A percentile compares a stretch with the other conserved stretches of the same genome.
Evolutionary conservation across 2,329 filamentous ascomycete genomes (phyloP).

Genomic region (Fusarium siculi): DNA sequence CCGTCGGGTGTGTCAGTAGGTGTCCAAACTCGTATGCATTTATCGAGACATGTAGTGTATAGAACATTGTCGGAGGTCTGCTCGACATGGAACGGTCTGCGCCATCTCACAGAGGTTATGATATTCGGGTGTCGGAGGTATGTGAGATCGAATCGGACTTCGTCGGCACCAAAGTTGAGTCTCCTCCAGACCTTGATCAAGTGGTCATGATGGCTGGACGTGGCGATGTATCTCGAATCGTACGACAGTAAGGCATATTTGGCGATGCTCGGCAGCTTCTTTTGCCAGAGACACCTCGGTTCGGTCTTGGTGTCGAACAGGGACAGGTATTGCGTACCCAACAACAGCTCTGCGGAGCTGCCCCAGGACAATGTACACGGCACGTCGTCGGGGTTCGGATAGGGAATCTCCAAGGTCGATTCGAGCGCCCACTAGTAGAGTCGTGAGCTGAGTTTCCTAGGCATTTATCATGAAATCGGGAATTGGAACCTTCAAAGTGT

Average conservation of each 20-base stretch:
- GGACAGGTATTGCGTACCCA: slow-evolving; percentile 75
- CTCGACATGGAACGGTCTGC: slow-evolving; percentile 78
- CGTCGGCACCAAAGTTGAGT: slow-evolving; percentile 82
- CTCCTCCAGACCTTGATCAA: slow-evolving; percentile 94
- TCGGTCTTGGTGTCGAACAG: slow-evolving; percentile 69
- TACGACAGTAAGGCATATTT: slow-evolving; percentile 84
- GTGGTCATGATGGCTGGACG: slow-evolving; percentile 79
- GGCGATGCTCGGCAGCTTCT: slow-evolving; percentile 75
- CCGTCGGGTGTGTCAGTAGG: slow-evolving; percentile 76
- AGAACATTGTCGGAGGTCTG: slow-evolving; percentile 87
- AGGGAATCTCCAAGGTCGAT: slow-evolving; percentile 63
- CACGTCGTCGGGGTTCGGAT: slow-evolving; percentile 47
- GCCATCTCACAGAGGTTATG: slow-evolving; percentile 89
- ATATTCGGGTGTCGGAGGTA: slow-evolving; percentile 87
- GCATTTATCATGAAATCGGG: not conserved
- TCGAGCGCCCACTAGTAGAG: slow-evolving; percentile 70
- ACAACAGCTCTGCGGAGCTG: slow-evolving; percentile 82
- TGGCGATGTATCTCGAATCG: slow-evolving; percentile 88
- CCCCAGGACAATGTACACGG: slow-evolving; percentile 81
- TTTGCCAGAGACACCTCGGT: slow-evolving; percentile 76
- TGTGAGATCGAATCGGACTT: slow-evolving; percentile 88
- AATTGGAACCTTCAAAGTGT: slow-evolving; percentile 74
- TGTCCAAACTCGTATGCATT: slow-evolving; percentile 84
- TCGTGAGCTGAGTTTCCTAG: slow-evolving; percentile 35
- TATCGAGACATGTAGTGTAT: slow-evolving; percentile 88